Base-by-base conservation (phyloP, 768 basidiomycete species). In the Saitozyma podzolica region DNA sequence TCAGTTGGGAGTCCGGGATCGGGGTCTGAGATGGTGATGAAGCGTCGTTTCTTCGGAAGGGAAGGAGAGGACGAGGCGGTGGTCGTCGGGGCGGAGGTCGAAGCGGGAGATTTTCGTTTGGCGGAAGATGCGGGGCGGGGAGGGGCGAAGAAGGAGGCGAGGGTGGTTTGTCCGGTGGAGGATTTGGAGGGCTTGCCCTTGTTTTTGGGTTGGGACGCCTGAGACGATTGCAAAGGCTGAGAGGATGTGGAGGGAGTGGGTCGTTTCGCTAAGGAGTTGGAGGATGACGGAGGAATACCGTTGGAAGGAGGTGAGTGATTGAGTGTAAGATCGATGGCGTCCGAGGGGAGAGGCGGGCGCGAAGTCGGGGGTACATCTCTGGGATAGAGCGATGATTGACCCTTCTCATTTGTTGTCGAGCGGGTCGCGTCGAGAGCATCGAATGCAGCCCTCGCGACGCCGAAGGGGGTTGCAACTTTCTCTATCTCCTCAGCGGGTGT, bases 371-470 rank as follows among this genome's bases (percentile, higher is more conserved):
- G 5, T 2, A 2, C 29, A 29, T 29, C 29, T 29, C 29, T 29
- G 29, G 29, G 29, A 29, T 29, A 5, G 29, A 29, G 29, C 29
- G 29, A 29, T 29, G 29, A 29, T 29, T 29, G 2, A 29, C 5
- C 29, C 29, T 29, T 29, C 29, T 5, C 29, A 29, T 29, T 2
- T 29, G 29, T 29, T 5, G 5, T 29, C 29, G 29, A 5, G 5
- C 29, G 2, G 29, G 29, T 2, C 29, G 45, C 45, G 40, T 71
- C 73, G 29, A 75, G 63, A 1, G 62, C 8, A 40, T 70, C 66
- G 40, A 77, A 74, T 4, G 75, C 75, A 4, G 70, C 70, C 49
- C 75, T 42, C 16, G 75, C 75, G 7, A 73, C 57, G 19, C 62
- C 56, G 58, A 76, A 73, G 1, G 75, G 75, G 16, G 61, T 58